These are phyloP conservation scores for Fusarium veterinarium DNA, from an alignment of 2,329 filamentous ascomycete genomes.

Conservation along the genomic window DNA sequence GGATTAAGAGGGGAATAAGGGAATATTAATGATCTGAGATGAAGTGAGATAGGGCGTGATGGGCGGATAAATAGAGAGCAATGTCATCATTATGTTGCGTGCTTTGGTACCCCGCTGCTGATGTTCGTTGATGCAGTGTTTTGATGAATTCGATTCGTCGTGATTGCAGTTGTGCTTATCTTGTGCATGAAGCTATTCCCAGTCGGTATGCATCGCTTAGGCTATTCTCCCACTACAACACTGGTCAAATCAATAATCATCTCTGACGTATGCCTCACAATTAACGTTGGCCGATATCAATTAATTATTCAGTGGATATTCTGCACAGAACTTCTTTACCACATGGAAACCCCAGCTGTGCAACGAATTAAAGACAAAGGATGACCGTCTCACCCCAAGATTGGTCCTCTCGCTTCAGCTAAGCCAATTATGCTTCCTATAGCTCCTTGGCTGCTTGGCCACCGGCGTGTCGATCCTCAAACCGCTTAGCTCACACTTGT, in stretches of 20 bases:
- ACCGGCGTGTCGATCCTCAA: neutral
- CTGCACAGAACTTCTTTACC: neutral
- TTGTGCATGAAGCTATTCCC: neutral
- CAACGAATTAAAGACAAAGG: neutral
- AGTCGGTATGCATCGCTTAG: neutral
- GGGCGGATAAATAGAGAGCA: constrained; percentile 9
- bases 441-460: neutral
- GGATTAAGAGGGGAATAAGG: neutral
- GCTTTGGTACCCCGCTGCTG: constrained; percentile 12
- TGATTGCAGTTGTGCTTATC: neutral
- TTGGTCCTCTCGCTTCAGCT: constrained; percentile 4
- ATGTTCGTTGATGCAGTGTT: neutral
- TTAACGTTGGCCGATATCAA: neutral
- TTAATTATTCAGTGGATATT: no score
- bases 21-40: neutral
- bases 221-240: neutral
- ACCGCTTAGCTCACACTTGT: neutral
- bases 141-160: neutral
- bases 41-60: neutral
- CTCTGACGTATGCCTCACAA: neutral
- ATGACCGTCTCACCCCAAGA: neutral
- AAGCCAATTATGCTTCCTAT: neutral
- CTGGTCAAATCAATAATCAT: no score
- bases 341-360: neutral
- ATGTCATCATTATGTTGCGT: constrained; percentile 10